Percentiles rank a stretch among this genome's conserved stretches.
phyloP scores from a whole-genome alignment of 805 yeast species.

The Ogataea siamensis region DNA sequence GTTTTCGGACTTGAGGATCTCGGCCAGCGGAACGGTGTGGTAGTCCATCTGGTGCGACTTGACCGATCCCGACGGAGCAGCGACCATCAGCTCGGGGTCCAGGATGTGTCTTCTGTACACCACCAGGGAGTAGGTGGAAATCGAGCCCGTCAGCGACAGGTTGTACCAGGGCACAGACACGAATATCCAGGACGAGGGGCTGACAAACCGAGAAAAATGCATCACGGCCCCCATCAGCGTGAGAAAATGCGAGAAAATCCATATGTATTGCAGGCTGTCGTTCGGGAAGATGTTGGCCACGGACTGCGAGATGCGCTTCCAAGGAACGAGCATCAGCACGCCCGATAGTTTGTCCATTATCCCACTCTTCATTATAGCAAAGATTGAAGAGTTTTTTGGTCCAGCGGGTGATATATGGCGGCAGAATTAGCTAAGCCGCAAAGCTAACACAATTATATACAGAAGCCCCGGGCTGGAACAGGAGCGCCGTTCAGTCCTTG shows the following conservation, averaged over 20 bases:
- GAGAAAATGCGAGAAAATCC: constrained; percentile 24
- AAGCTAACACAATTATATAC: not conserved
- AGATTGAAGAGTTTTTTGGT: constrained; percentile 6
- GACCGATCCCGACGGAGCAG: constrained; percentile 6
- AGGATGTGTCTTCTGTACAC: constrained; percentile 28
- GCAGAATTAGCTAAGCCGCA: constrained; percentile 3
- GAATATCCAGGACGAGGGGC: constrained; percentile 10
- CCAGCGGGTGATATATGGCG: constrained; percentile 10
- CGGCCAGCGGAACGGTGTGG: constrained; percentile 32
- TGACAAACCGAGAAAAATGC: constrained; percentile 13
- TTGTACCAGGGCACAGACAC: constrained; percentile 21
- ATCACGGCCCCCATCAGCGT: constrained; percentile 22
- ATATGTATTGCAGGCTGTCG: constrained; percentile 21
- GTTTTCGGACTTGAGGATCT: constrained; percentile 40
- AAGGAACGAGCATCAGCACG: constrained; percentile 13
- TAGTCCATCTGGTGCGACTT: constrained; percentile 9
- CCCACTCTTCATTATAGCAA: constrained; percentile 21
- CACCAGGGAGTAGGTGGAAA: constrained; percentile 31
- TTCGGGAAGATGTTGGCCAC: constrained; percentile 11
- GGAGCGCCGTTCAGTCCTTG: constrained; percentile 1
- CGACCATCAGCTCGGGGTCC: constrained; percentile 16
- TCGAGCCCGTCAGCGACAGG: constrained; percentile 23
- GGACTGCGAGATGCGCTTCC: constrained; percentile 9
- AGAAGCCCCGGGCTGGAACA: not conserved
- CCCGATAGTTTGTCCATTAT: constrained; percentile 10